Evolutionary conservation across 1,139 yeast species (phyloP).

Genomic region (Magnusiomyces ingens): DNA sequence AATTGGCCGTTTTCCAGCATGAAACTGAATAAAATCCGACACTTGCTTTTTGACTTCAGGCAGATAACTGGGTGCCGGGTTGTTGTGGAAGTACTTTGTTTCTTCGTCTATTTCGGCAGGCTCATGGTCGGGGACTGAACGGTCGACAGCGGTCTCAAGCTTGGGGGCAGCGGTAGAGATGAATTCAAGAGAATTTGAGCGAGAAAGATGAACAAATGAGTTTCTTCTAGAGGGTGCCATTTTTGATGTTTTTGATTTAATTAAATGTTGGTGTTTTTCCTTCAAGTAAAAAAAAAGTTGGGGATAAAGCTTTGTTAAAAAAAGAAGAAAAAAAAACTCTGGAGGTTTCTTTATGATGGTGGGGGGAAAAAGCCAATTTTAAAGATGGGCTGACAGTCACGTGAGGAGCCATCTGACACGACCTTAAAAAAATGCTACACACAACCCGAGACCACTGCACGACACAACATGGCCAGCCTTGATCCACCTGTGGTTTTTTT

Average conservation of each 20-base stretch:
- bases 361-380: too few relatives aligned
- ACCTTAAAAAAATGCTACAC: too few relatives aligned
- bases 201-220: background rate
- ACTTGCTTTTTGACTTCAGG: constrained; percentile 53
- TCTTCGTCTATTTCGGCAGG: constrained; percentile 72
- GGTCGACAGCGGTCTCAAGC: constrained; percentile 67
- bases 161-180: constrained; percentile 66
- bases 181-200: constrained; percentile 9
- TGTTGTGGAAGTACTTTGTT: constrained; percentile 62
- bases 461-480: constrained; percentile 2
- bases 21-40: constrained; percentile 47
- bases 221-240: background rate
- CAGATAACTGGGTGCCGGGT: constrained; percentile 69
- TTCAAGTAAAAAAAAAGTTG: background rate
- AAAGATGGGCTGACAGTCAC: too few relatives aligned
- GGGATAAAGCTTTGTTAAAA: too few relatives aligned
- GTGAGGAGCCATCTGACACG: too few relatives aligned
- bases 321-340: too few relatives aligned
- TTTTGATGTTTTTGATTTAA: background rate
- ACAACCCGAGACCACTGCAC: too few relatives aligned
- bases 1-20: constrained; percentile 41
- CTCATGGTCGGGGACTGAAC: constrained; percentile 67
- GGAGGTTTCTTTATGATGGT: too few relatives aligned
- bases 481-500: constrained; percentile 37
- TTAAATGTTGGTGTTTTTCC: background rate